These are phyloP conservation scores for Pyrenophora teres DNA, from an alignment of 2,329 filamentous ascomycete genomes.

Conservation along the genomic window DNA sequence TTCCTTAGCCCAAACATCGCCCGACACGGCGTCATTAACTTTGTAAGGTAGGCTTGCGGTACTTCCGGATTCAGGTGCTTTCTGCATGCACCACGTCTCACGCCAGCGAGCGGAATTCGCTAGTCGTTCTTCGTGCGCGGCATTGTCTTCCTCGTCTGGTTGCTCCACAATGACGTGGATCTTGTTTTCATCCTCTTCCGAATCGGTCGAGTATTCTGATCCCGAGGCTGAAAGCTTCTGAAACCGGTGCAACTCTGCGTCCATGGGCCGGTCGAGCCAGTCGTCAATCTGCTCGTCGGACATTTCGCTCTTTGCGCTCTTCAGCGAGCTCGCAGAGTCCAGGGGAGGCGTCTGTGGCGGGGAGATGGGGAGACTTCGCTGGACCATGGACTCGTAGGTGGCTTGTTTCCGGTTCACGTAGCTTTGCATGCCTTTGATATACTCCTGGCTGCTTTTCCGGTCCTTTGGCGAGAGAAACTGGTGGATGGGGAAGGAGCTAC, in stretches of 20 bases:
- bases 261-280: constrained; percentile 24
- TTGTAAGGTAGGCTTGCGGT: not conserved
- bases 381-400: constrained; percentile 7
- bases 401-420: constrained; percentile 14
- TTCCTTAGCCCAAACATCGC: too few species aligned
- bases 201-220: not conserved
- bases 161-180: constrained; percentile 14
- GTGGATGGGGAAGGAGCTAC: constrained; percentile 14
- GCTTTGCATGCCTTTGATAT: constrained; percentile 13
- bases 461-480: constrained; percentile 9
- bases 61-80: not conserved
- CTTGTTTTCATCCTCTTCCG: constrained; percentile 4
- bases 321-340: constrained; percentile 6
- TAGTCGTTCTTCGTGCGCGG: not conserved
- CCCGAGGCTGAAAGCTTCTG: constrained; percentile 13
- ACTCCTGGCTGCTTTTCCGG: constrained; percentile 7
- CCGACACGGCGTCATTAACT: too few species aligned
- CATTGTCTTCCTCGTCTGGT: constrained; percentile 5
- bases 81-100: constrained; percentile 10
- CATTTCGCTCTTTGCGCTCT: constrained; percentile 17
- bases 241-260: constrained; percentile 22
- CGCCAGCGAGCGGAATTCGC: constrained; percentile 7
- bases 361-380: constrained; percentile 1
- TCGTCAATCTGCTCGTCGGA: constrained; percentile 27
- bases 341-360: constrained; percentile 9